phyloP scores from a whole-genome alignment of 2,329 filamentous ascomycete genomes.

The Talaromyces sp. region DNA sequence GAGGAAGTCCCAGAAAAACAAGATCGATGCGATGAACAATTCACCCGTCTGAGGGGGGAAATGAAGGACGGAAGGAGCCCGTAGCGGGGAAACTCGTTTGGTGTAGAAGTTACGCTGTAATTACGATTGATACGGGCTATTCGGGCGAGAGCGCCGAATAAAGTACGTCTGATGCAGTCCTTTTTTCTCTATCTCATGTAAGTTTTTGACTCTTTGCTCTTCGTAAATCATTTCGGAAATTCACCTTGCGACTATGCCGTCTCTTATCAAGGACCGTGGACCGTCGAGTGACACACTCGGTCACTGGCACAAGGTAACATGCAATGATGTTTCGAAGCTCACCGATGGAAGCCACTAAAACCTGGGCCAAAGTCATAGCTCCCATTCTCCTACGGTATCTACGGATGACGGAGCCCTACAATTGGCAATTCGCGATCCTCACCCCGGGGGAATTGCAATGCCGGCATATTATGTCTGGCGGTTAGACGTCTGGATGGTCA shows the following conservation, averaged over 20 bases:
- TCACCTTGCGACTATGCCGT: background rate
- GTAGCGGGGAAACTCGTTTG: background rate
- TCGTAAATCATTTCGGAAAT: background rate
- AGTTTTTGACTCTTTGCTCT: too few relatives aligned
- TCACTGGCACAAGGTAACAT: background rate
- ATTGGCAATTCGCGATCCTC: background rate
- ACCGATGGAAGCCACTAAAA: background rate
- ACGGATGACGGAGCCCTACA: background rate
- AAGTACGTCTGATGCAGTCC: background rate
- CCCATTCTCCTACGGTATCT: background rate
- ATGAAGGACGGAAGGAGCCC: background rate
- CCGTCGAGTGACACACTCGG: background rate
- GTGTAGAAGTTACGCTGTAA: constrained; percentile 3
- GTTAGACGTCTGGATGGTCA: background rate
- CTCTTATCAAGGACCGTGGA: background rate
- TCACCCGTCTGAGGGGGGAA: background rate
- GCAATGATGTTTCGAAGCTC: background rate
- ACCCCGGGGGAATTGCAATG: background rate
- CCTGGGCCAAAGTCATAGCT: background rate
- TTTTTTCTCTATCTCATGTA: too few relatives aligned
- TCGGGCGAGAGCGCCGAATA: background rate
- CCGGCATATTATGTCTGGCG: background rate
- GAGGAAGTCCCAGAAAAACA: background rate
- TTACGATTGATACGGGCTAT: background rate
- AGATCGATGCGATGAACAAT: background rate